Evolutionary conservation across 257 asterid genomes (phyloP).

Genomic region (Scutellaria minor): DNA sequence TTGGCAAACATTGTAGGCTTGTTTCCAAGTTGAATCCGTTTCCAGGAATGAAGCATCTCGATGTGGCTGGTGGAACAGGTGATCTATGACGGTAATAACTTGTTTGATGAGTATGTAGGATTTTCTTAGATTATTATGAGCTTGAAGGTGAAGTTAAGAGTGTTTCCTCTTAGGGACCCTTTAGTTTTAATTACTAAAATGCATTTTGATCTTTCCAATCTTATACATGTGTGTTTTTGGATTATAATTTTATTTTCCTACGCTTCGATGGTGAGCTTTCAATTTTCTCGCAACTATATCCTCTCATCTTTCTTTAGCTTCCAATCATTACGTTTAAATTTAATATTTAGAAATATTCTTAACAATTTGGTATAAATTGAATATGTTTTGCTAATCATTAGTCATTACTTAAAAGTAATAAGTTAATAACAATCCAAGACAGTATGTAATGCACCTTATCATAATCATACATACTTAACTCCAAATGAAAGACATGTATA

Average conservation of each 20-base stretch:
- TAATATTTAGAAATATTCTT: neutral
- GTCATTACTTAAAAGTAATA: neutral
- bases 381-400: neutral
- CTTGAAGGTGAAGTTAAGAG: slow-evolving; percentile 2
- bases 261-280: neutral
- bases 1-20: slow-evolving; percentile 50
- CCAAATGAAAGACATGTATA: neutral
- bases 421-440: neutral
- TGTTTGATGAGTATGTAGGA: slow-evolving; percentile 20
- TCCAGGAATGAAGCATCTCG: slow-evolving; percentile 98
- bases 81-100: slow-evolving; percentile 25
- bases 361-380: neutral
- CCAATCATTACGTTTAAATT: neutral
- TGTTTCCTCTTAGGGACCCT: neutral
- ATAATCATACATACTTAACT: neutral
- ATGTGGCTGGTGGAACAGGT: slow-evolving; percentile 99
- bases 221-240: neutral
- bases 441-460: neutral
- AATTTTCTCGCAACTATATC: neutral
- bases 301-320: neutral
- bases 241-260: neutral
- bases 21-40: slow-evolving; percentile 87
- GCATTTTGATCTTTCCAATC: neutral
- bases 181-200: neutral
- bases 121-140: slow-evolving; percentile 13